phyloP scores from a whole-genome alignment of 345 rosid species.

The Eutrema japonicum region DNA sequence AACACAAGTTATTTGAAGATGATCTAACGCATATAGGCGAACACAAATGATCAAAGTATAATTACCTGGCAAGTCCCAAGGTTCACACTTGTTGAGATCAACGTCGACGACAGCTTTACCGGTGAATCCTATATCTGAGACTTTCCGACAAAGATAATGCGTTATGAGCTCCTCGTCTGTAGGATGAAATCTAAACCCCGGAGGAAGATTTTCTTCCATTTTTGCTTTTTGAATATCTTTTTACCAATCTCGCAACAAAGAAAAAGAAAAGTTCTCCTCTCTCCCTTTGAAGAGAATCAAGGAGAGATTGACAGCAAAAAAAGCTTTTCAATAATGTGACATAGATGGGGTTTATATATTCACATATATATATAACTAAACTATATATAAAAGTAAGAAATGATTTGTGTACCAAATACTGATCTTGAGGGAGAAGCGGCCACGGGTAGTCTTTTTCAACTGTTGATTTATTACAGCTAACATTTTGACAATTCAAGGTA shows the following conservation, averaged over 20 bases:
- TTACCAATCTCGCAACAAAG: conserved; percentile 16
- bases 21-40: background rate
- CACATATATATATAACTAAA: conserved; percentile 34
- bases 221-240: background rate
- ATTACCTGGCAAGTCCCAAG: conserved; percentile 98
- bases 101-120: conserved; percentile 88
- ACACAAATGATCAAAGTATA: background rate
- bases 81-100: conserved; percentile 97
- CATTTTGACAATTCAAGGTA: conserved; percentile 68
- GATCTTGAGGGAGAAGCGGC: conserved; percentile 63
- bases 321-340: conserved; percentile 40
- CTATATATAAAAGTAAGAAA: conserved; percentile 23
- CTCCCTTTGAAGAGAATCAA: conserved; percentile 26
- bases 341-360: conserved; percentile 42
- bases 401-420: conserved; percentile 39
- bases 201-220: conserved; percentile 91
- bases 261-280: conserved; percentile 8
- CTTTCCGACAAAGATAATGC: conserved; percentile 68
- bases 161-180: conserved; percentile 97
- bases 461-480: conserved; percentile 75
- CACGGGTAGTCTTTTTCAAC: conserved; percentile 42
- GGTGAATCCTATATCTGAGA: conserved; percentile 64
- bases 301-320: conserved; percentile 35
- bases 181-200: conserved; percentile 98
- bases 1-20: background rate